Base-by-base conservation (phyloP, 2,329 filamentous ascomycete species). In the Diaporthe aspalathi region DNA sequence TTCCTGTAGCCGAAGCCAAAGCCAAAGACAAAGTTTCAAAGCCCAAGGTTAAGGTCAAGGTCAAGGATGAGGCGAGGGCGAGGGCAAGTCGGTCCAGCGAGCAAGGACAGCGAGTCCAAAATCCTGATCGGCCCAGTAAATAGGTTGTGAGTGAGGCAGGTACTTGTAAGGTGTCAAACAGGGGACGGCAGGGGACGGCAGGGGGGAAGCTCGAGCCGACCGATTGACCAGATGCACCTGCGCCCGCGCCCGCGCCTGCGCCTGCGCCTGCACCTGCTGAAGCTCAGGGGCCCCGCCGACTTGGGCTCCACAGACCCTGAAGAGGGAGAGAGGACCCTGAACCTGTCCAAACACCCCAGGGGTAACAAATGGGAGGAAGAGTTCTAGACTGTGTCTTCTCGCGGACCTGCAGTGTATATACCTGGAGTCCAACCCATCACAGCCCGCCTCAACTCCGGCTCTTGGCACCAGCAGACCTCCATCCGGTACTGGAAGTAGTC, bases 151-250 rank as follows among this genome's bases (percentile, higher is more conserved):
- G 43, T 9, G 32, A 35, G n/a, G n/a, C n/a, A n/a, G n/a, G n/a
- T n/a, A n/a, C 32, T 32, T 32, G 43, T 49, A 35, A 63, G 60
- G 45, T 65, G 60, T 65, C 45, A 65, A 65, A 65, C 60, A 65
- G 60, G 60, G 43, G 60, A 65, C 14, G 60, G 43, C 60, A 65
- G 60, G 60, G 43, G 60, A 65, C 14, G 60, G 43, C 60, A 65
- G 45, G 60, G 24, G 54, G 60, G 60, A 45, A 65, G 60, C 60
- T 65, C 3, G 29, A 50, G 45, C 60, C 60, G 60, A 50, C 29
- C 60, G 60, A 50, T n/a, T 22, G 40, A 47, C 22, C 16, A 20
- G 14, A 35, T 40, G 54, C 56, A 60, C 38, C 56, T 47, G 35
- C 49, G 35, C 53, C 27, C 32, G 56, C 24, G 22, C 17, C 54